Evolutionary conservation across 306 rosid genomes (phyloP), one percentile per base, ranked within the genome.

Genomic region (Quercus cerris): DNA sequence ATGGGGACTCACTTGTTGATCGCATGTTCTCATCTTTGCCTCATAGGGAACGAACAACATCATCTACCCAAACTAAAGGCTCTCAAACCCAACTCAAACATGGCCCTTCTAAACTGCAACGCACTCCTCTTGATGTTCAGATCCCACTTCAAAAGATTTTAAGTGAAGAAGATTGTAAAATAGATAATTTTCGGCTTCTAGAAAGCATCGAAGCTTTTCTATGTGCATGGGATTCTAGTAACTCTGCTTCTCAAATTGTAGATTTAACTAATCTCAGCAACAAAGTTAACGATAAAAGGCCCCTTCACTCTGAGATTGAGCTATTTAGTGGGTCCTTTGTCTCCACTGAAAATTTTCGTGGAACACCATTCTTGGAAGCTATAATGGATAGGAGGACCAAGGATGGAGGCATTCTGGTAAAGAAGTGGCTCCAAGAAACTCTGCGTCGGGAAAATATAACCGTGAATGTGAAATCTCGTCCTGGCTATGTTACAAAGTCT

Each of bases 401-500:
- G 84, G 97, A 93, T 84, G 97, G 97, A 70, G 64, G 88, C 74
- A 31, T 93, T 67, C 84, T 94, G 75, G 89, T 94, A 77, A 92
- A 93, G 90, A 94, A 88, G 88, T 94, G 97, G 99, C 89, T 93
- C 73, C 95, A 90, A 86, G 99, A 94, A 93, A 84, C 93, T 58
- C 56, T 91, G 78, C 92, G 84, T 72, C 74, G 72, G 76, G 97
- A 93, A 80, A 94, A 84, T 58, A 73, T 90, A 49, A 71, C 82
- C 8, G 80, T 84, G 77, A 90, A 89, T 84, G 87, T 90, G 73
- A 94, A 89, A 82, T 79, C 91, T 62, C 94, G 93, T 18, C 80
- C 97, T 73, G 92, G 97, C 51, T 44, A 78, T 77, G 93, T 84
- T 71, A 84, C 94, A 75, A 87, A 81, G 68, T 81, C 81, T 52